phyloP scores from a whole-genome alignment of 306 rosid genomes.

The Pachyrhizus erosus region DNA sequence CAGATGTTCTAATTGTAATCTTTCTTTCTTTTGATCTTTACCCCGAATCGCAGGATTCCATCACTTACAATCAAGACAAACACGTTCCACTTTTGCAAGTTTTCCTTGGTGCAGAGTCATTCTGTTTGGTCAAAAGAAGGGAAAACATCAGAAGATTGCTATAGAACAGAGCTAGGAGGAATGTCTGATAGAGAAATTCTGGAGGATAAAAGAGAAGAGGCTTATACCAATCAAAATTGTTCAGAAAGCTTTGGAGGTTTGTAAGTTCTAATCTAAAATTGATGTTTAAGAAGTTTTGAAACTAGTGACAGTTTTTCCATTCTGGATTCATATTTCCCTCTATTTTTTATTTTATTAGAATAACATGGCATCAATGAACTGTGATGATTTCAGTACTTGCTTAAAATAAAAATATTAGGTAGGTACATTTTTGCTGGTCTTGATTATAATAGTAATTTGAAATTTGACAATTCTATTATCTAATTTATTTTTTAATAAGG shows the following conservation, averaged over 20 bases:
- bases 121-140: slow-evolving; percentile 43
- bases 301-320: slow-evolving; percentile 26
- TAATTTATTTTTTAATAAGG: neutral
- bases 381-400: neutral
- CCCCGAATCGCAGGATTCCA: slow-evolving; percentile 62
- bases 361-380: neutral
- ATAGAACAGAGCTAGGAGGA: slow-evolving; percentile 45
- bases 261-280: slow-evolving; percentile 25
- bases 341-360: slow-evolving; percentile 6
- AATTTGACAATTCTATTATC: neutral
- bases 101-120: slow-evolving; percentile 70
- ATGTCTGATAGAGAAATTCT: slow-evolving; percentile 36
- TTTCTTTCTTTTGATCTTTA: slow-evolving; percentile 5
- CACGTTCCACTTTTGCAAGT: slow-evolving; percentile 90
- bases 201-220: slow-evolving; percentile 39
- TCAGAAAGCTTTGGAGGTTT: slow-evolving; percentile 60
- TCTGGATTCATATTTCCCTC: neutral
- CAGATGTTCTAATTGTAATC: slow-evolving; percentile 26
- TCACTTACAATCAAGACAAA: slow-evolving; percentile 74
- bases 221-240: slow-evolving; percentile 42
- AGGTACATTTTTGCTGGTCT: slow-evolving; percentile 8
- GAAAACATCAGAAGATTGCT: slow-evolving; percentile 22
- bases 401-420: neutral
- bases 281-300: slow-evolving; percentile 6
- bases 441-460: slow-evolving; percentile 24